Evolutionary conservation across 2,329 filamentous ascomycete genomes (phyloP).

Genomic region (Penicillium brasilianum): DNA sequence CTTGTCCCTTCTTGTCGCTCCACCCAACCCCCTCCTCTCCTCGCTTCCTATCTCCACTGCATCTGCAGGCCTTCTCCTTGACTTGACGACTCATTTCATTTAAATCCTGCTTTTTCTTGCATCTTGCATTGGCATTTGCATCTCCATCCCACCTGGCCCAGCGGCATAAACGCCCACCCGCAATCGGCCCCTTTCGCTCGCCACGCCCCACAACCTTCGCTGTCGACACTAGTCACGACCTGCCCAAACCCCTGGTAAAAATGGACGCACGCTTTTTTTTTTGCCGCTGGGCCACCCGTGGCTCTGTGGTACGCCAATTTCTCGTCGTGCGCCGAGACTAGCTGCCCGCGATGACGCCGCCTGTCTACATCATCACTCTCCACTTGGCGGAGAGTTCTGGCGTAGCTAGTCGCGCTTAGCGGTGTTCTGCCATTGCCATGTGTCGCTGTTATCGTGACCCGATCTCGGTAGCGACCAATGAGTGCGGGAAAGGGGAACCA

Average conservation of each 20-base stretch:
- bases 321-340: background rate
- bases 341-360: background rate
- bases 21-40: background rate
- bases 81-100: background rate
- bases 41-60: background rate
- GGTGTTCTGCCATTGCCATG: background rate
- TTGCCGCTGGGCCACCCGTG: constrained; percentile 21
- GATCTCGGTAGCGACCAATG: constrained; percentile 9
- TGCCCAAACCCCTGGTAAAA: constrained; percentile 8
- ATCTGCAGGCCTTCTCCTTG: background rate
- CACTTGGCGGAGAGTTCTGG: background rate
- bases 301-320: background rate
- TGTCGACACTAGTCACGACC: constrained; percentile 8
- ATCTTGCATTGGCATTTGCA: constrained; percentile 12
- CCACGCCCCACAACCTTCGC: constrained; percentile 10
- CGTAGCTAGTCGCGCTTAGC: background rate
- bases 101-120: background rate
- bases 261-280: constrained; percentile 14
- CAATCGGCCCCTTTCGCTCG: constrained; percentile 2
- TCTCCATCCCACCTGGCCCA: constrained; percentile 7
- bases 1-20: background rate
- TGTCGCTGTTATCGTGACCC: background rate
- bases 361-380: constrained; percentile 3
- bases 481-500: constrained; percentile 6
- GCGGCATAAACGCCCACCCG: constrained; percentile 2